Percentiles rank a stretch among this genome's conserved stretches.
phyloP scores from a whole-genome alignment of 1,284 basidiomycete species.

The Megacollybia platyphylla region DNA sequence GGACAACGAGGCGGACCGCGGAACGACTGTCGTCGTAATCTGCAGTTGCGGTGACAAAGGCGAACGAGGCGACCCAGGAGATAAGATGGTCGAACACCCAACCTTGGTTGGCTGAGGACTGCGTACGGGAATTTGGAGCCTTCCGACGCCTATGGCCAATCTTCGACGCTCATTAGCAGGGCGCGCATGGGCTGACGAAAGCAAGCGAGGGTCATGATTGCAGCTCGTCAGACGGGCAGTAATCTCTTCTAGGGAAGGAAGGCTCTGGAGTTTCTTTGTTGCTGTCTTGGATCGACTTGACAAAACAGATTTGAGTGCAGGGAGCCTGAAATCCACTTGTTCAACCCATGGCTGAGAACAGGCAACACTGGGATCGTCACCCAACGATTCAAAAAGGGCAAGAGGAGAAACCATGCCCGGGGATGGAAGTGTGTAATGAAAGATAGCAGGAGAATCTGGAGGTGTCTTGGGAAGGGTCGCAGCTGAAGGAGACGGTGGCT shows the following conservation, averaged over 20 bases:
- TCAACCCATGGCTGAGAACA: conserved; percentile 42
- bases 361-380: conserved; percentile 17
- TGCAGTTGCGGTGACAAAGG: conserved; percentile 27
- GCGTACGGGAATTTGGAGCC: conserved; percentile 32
- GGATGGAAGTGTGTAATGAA: conserved; percentile 57
- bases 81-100: conserved; percentile 10
- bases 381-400: conserved; percentile 41
- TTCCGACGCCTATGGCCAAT: conserved; percentile 31
- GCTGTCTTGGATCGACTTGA: conserved; percentile 10
- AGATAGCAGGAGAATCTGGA: conserved; percentile 56
- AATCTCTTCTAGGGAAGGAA: conserved; percentile 68
- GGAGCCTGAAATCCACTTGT: conserved; percentile 48
- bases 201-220: conserved; percentile 16
- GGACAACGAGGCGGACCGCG: conserved; percentile 27
- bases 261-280: conserved; percentile 14
- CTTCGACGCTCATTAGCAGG: conserved; percentile 13
- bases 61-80: conserved; percentile 20
- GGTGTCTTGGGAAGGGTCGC: conserved; percentile 48
- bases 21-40: conserved; percentile 36
- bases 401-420: conserved; percentile 53
- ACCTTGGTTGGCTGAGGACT: conserved; percentile 13
- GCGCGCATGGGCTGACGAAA: conserved; percentile 11
- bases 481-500: conserved; percentile 49
- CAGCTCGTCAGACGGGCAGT: conserved; percentile 40
- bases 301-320: conserved; percentile 10